Conservation (phyloP, 345 rosid genomes). For the Moricandia moricandioides region DNA sequence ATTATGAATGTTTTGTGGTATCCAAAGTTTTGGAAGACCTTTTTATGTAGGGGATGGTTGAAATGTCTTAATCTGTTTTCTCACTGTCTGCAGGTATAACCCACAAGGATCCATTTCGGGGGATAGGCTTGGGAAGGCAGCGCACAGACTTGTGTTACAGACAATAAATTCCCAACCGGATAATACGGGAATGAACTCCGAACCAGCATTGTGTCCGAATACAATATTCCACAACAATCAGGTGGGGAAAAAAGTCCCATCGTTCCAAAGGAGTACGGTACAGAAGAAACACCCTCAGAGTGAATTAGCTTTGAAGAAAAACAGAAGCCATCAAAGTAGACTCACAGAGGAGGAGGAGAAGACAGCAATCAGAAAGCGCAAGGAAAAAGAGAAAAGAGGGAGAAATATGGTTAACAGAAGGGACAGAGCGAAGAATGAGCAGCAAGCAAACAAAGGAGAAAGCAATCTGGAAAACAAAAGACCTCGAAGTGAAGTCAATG, state of each 20-base stretch:
- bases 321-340: neutral
- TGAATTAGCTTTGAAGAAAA: neutral
- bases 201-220: constrained; percentile 22
- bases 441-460: neutral
- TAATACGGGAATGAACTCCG: constrained; percentile 16
- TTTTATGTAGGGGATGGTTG: neutral
- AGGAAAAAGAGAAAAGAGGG: neutral
- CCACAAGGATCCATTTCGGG: constrained; percentile 57
- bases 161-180: constrained; percentile 51
- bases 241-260: neutral
- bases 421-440: neutral
- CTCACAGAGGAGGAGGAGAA: neutral
- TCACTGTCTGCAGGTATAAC: constrained; percentile 55
- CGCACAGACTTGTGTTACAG: constrained; percentile 63
- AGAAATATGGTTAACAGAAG: neutral
- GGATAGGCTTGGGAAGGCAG: constrained; percentile 65
- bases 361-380: neutral
- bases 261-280: neutral
- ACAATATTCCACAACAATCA: constrained; percentile 14
- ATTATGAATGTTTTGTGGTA: constrained; percentile 36
- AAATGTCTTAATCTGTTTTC: neutral
- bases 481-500: neutral
- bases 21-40: neutral
- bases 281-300: neutral
- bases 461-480: neutral